A percentile compares a stretch with the other conserved stretches of the same genome.
These are phyloP conservation scores for Amanita molliuscula DNA, from an alignment of 768 basidiomycete genomes.

Conservation along the genomic window DNA sequence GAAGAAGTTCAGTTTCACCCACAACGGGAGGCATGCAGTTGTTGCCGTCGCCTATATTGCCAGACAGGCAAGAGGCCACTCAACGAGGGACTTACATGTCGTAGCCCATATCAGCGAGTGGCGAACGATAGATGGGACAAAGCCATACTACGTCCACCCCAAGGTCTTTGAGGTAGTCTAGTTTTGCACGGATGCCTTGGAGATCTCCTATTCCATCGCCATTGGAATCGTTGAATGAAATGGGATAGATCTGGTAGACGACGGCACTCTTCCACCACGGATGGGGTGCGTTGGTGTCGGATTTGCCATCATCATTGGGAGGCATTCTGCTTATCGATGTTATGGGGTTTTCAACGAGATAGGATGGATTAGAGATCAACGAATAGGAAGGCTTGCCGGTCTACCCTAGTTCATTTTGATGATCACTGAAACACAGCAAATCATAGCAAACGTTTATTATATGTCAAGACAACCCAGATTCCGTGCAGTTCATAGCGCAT, in stretches of 20 bases:
- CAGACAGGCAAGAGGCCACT: not conserved
- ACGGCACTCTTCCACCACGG: slow-evolving; percentile 50
- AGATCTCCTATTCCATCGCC: slow-evolving; percentile 65
- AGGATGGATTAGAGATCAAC: not conserved
- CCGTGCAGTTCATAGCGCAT: no score
- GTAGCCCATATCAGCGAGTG: slow-evolving; percentile 65
- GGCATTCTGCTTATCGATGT: not conserved
- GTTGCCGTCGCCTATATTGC: not conserved
- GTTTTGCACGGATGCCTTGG: slow-evolving; percentile 49
- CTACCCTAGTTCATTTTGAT: no score
- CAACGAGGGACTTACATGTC: slow-evolving; percentile 34
- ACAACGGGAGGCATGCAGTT: not conserved
- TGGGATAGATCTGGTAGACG: slow-evolving; percentile 64
- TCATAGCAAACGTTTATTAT: no score
- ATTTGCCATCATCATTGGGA: not conserved
- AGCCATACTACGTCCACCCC: slow-evolving; percentile 66
- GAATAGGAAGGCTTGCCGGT: not conserved
- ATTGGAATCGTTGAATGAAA: slow-evolving; percentile 64
- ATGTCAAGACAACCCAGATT: no score
- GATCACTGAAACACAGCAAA: no score
- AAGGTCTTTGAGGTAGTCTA: slow-evolving; percentile 60
- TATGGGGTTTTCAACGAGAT: not conserved
- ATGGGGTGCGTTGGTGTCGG: not conserved
- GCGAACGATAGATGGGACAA: slow-evolving; percentile 60
- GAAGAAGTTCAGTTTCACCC: not conserved